Percentiles rank a stretch among this genome's conserved stretches.
Conservation (phyloP, 1,284 basidiomycete species). For the Pterula multifida region DNA sequence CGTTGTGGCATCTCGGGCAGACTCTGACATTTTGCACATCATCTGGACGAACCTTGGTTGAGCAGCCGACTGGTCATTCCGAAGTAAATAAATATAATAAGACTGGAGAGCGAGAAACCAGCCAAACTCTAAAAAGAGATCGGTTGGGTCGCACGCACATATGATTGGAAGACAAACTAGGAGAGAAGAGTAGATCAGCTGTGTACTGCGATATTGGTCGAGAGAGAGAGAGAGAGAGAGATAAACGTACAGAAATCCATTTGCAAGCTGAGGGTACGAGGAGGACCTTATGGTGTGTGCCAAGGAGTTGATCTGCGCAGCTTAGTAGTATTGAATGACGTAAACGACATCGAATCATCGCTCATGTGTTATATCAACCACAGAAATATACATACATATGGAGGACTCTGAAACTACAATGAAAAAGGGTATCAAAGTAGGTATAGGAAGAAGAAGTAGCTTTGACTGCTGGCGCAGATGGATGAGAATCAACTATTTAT, state of each 20-base stretch:
- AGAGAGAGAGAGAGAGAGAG: not conserved
- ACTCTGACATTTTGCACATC: slow-evolving; percentile 28
- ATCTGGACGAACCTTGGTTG: slow-evolving; percentile 30
- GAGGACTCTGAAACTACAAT: too few species aligned
- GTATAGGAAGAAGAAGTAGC: not conserved
- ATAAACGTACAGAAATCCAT: not conserved
- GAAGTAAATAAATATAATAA: too few species aligned
- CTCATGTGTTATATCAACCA: too few species aligned
- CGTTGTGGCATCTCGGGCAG: slow-evolving; percentile 39
- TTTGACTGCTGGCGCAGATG: not conserved
- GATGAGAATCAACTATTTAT: too few species aligned
- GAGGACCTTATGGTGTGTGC: not conserved
- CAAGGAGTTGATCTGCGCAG: too few species aligned
- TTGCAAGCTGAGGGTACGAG: not conserved
- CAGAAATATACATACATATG: too few species aligned
- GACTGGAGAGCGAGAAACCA: not conserved
- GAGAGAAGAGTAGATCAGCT: not conserved
- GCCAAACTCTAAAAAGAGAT: not conserved
- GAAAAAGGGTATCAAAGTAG: too few species aligned
- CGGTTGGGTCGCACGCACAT: too few species aligned
- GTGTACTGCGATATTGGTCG: not conserved
- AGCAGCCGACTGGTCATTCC: slow-evolving; percentile 36
- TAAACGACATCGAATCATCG: too few species aligned
- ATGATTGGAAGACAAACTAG: not conserved
- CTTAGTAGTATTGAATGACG: too few species aligned